Percentiles rank a stretch among this genome's conserved stretches.
Conservation (phyloP, 1,284 basidiomycete species). For the Pseudozyma sp. region DNA sequence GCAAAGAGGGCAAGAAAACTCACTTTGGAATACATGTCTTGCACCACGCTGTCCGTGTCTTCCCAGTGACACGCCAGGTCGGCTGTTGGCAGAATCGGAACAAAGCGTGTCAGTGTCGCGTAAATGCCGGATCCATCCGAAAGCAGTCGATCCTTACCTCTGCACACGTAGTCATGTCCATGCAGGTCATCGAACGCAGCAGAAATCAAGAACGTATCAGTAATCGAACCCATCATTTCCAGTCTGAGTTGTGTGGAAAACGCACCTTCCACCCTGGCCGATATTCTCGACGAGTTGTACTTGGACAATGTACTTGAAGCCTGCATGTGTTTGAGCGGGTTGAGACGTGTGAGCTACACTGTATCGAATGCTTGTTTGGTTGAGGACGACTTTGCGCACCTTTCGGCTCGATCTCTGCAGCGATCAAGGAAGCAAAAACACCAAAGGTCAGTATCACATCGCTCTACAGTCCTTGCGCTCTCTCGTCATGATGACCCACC, state of each 20-base stretch:
- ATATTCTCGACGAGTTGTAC: constrained; percentile 59
- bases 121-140: not conserved
- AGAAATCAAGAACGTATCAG: not conserved
- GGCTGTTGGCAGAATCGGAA: constrained; percentile 23
- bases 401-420: constrained; percentile 49
- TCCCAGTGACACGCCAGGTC: constrained; percentile 61
- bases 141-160: constrained; percentile 5
- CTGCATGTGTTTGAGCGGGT: constrained; percentile 1
- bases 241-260: not conserved
- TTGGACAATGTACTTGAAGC: constrained; percentile 60
- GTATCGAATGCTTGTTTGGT: too few species aligned
- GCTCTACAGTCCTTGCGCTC: not conserved
- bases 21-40: constrained; percentile 56
- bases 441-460: not conserved
- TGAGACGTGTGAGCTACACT: not conserved
- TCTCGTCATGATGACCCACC: constrained; percentile 16
- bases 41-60: constrained; percentile 52
- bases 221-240: too few species aligned
- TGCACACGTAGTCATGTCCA: constrained; percentile 4
- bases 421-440: too few species aligned
- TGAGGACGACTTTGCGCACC: constrained; percentile 11
- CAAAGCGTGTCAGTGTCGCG: not conserved
- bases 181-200: not conserved
- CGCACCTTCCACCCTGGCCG: constrained; percentile 58
- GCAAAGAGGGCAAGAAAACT: constrained; percentile 4